Conservation (phyloP, 495 filamentous ascomycete genomes). For the Chaetomium cochliodes region DNA sequence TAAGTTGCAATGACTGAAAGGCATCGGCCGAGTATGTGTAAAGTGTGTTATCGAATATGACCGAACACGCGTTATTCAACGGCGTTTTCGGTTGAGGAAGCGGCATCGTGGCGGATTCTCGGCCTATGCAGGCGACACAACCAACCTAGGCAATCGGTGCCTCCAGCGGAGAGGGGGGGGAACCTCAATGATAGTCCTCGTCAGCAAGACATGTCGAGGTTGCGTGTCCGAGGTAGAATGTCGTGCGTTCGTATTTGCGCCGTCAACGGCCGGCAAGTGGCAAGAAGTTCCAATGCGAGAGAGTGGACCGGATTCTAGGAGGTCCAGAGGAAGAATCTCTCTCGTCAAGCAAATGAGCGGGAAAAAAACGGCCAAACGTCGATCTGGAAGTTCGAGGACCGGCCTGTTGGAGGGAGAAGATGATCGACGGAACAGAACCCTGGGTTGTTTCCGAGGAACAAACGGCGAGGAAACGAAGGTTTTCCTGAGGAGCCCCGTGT, state of each 20-base stretch:
- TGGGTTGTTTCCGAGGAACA: slow-evolving; percentile 28
- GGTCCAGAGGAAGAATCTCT: not conserved
- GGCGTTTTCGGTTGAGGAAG: slow-evolving; percentile 62
- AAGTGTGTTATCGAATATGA: slow-evolving; percentile 76
- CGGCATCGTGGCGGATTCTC: slow-evolving; percentile 50
- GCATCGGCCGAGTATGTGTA: slow-evolving; percentile 77
- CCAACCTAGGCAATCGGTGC: slow-evolving; percentile 19
- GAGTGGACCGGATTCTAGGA: not conserved
- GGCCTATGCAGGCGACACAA: slow-evolving; percentile 3
- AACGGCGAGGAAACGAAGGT: slow-evolving; percentile 32
- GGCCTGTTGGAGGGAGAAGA: slow-evolving; percentile 26
- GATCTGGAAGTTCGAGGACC: slow-evolving; percentile 36
- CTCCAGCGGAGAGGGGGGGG: slow-evolving; percentile 17
- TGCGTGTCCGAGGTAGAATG: not conserved
- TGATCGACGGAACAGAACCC: slow-evolving; percentile 37
- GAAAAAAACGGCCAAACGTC: slow-evolving; percentile 8
- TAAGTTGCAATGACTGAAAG: slow-evolving; percentile 71
- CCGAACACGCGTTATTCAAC: slow-evolving; percentile 76
- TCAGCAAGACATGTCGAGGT: slow-evolving; percentile 34
- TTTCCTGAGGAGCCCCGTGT: slow-evolving; percentile 32
- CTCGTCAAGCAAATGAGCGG: not conserved
- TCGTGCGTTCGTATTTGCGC: not conserved
- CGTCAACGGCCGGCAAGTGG: not conserved
- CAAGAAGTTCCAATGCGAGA: not conserved
- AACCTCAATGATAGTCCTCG: slow-evolving; percentile 17